Conservation (phyloP, 2,329 filamentous ascomycete species). For the Sordariomycetes sp. region DNA sequence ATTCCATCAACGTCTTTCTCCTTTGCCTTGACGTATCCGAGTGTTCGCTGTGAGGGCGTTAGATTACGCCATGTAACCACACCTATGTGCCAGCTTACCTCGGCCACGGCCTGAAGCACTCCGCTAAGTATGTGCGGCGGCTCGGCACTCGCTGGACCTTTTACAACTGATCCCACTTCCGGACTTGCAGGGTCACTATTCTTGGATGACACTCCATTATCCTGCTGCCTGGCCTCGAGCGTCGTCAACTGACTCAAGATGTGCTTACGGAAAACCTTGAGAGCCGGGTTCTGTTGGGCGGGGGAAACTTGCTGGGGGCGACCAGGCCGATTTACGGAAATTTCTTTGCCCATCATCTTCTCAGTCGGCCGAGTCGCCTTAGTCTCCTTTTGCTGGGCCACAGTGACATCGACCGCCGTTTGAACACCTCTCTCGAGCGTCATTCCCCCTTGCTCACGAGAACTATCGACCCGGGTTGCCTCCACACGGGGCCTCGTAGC, state of each 20-base stretch:
- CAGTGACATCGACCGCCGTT: neutral
- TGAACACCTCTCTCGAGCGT: neutral
- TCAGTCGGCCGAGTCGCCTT: neutral
- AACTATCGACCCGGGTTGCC: neutral
- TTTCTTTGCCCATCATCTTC: neutral
- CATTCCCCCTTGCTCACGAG: neutral
- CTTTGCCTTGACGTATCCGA: constrained; percentile 1
- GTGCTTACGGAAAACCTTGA: neutral
- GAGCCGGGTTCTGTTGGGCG: neutral
- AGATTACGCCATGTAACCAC: neutral
- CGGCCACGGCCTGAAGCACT: neutral
- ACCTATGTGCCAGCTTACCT: neutral
- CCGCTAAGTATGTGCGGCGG: neutral
- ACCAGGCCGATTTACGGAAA: neutral
- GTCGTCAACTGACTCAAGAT: neutral
- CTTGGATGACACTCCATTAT: neutral
- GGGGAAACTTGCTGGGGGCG: neutral
- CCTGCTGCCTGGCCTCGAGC: neutral
- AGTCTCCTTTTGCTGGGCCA: neutral
- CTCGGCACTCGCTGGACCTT: neutral
- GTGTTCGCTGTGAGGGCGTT: neutral
- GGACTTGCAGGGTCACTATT: neutral
- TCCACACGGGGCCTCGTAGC: neutral
- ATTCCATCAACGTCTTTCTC: neutral
- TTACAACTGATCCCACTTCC: neutral